Evolutionary conservation across 1,139 yeast genomes (phyloP).

Genomic region (Meyerozyma athensensis): DNA sequence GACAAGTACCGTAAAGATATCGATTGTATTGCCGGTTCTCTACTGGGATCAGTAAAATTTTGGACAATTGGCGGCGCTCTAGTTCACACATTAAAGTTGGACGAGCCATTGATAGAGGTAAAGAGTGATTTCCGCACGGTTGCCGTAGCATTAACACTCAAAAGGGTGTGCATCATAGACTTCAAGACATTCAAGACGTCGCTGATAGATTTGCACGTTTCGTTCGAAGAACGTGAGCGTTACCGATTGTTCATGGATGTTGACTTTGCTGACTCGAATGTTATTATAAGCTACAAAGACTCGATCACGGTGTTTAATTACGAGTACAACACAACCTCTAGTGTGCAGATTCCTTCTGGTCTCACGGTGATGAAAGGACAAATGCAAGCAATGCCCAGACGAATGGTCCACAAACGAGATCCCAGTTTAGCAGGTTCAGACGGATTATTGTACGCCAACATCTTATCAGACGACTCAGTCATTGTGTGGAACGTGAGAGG

Average conservation of each 20-base stretch:
- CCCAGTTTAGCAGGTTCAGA: conserved; percentile 45
- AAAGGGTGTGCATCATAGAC: conserved; percentile 19
- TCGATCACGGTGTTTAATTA: conserved; percentile 26
- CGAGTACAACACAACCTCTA: conserved; percentile 7
- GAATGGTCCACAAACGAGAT: conserved; percentile 4
- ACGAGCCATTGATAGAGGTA: conserved; percentile 20
- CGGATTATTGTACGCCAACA: conserved; percentile 47
- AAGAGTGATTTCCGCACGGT: conserved; percentile 27
- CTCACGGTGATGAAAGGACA: conserved; percentile 18
- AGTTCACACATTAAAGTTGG: conserved; percentile 13
- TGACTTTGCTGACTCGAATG: conserved; percentile 50
- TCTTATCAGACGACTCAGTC: conserved; percentile 32
- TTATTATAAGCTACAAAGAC: conserved; percentile 25
- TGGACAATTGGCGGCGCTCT: conserved; percentile 28
- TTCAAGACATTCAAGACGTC: conserved; percentile 14
- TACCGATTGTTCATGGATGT: conserved; percentile 25
- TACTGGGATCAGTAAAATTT: conserved; percentile 20
- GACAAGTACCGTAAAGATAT: conserved; percentile 23
- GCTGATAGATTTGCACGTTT: conserved; percentile 13
- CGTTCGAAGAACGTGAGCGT: conserved; percentile 8
- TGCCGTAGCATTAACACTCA: conserved; percentile 22
- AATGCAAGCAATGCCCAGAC: conserved; percentile 12
- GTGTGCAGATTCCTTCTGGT: conserved; percentile 12
- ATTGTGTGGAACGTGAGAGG: conserved; percentile 41
- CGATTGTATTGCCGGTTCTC: conserved; percentile 27